These are phyloP conservation scores for Globisporangium paroecandrum DNA, from an alignment of 352 stramenopile species.

Conservation along the genomic window DNA sequence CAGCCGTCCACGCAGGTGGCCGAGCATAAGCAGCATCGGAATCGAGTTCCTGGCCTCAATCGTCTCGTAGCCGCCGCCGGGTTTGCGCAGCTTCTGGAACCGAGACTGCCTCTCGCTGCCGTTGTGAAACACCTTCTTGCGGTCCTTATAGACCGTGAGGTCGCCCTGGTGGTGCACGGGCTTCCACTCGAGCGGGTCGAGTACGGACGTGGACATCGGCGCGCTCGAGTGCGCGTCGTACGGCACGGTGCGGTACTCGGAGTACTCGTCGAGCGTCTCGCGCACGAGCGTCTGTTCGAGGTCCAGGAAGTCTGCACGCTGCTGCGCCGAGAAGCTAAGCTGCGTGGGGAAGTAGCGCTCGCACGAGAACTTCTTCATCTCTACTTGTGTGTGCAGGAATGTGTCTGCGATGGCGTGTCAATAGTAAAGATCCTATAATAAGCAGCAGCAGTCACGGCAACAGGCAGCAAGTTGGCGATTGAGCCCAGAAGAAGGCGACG, in stretches of 20 bases:
- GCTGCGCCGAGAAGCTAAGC: conserved; percentile 25
- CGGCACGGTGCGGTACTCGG: conserved; percentile 28
- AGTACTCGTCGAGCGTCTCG: conserved; percentile 29
- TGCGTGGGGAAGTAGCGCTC: conserved; percentile 13
- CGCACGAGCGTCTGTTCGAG: conserved; percentile 28
- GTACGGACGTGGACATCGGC: conserved; percentile 13
- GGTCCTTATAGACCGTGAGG: conserved; percentile 39
- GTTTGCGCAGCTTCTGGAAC: conserved; percentile 8
- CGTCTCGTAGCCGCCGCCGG: neutral
- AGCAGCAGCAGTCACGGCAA: too few species aligned
- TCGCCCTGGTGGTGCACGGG: conserved; percentile 30
- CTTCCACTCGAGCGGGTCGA: conserved; percentile 38
- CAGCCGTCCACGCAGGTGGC: conserved; percentile 9
- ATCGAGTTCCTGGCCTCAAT: conserved; percentile 14
- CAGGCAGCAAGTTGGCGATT: too few species aligned
- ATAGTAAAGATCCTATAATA: too few species aligned
- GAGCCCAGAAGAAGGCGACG: too few species aligned
- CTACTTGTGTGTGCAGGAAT: too few species aligned
- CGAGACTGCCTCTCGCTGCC: conserved; percentile 15
- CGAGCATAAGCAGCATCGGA: conserved; percentile 17
- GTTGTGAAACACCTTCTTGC: conserved; percentile 12
- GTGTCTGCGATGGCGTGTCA: too few species aligned
- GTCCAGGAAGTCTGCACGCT: conserved; percentile 23
- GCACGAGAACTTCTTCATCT: conserved; percentile 5
- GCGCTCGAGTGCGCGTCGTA: conserved; percentile 23